phyloP scores from a whole-genome alignment of 2,329 filamentous ascomycete species.

The Trichoderma sp. region DNA sequence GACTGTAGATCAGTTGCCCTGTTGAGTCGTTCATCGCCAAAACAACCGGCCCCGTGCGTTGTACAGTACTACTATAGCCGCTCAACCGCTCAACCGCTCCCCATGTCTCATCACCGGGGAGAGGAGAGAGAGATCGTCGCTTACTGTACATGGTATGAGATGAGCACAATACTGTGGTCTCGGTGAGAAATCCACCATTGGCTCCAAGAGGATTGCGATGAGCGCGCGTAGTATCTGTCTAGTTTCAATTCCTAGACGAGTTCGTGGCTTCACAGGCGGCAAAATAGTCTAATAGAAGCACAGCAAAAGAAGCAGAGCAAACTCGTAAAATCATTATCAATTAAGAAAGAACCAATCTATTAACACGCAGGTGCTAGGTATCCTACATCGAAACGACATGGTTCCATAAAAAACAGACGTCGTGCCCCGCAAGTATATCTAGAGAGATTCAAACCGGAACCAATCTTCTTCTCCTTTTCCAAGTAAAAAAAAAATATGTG shows the following conservation, averaged over 20 bases:
- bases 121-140: slow-evolving; percentile 1
- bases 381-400: slow-evolving; percentile 19
- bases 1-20: not conserved
- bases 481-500: slow-evolving; percentile 30
- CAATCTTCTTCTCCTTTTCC: slow-evolving; percentile 24
- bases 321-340: slow-evolving; percentile 16
- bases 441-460: slow-evolving; percentile 13
- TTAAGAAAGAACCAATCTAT: slow-evolving; percentile 19
- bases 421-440: slow-evolving; percentile 2
- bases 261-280: not conserved
- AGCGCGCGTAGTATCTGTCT: not conserved
- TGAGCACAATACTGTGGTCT: not conserved
- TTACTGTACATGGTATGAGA: too few relatives aligned
- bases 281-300: not conserved
- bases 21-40: not conserved
- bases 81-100: not conserved
- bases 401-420: slow-evolving; percentile 9
- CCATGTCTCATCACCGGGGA: slow-evolving; percentile 14
- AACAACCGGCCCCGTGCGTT: not conserved
- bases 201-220: not conserved
- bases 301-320: not conserved
- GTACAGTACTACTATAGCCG: not conserved
- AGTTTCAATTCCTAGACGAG: not conserved
- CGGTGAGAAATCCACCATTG: not conserved
- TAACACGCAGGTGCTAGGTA: slow-evolving; percentile 17